Evolutionary conservation across 139 green algal species (phyloP).

Genomic region (Tetradesmus obliquus): DNA sequence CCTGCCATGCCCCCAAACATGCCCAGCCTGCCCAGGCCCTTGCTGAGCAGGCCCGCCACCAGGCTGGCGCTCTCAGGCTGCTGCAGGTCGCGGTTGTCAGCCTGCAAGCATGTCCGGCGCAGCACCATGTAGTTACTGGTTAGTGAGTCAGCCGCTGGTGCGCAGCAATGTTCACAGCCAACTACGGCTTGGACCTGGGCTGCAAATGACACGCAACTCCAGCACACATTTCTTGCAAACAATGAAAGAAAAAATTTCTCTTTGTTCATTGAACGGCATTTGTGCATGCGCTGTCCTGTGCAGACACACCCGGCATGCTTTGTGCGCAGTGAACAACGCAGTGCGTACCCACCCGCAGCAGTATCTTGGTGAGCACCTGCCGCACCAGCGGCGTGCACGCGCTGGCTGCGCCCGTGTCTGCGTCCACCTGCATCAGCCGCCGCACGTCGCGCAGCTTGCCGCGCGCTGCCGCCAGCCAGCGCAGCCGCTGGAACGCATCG

Average conservation of each 20-base stretch:
- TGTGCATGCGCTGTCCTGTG: too few species aligned
- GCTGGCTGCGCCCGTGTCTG: slow-evolving; percentile 51
- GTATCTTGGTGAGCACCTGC: slow-evolving; percentile 46
- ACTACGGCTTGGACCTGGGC: too few species aligned
- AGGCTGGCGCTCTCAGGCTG: slow-evolving; percentile 54
- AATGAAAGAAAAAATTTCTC: too few species aligned
- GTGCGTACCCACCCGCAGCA: slow-evolving; percentile 53
- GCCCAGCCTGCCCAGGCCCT: slow-evolving; percentile 68
- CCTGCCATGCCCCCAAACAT: slow-evolving; percentile 29
- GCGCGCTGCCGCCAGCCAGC: slow-evolving; percentile 29
- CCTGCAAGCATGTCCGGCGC: neutral
- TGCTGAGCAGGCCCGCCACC: slow-evolving; percentile 66
- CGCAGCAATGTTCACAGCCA: neutral
- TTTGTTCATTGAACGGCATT: too few species aligned
- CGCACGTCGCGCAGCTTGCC: slow-evolving; percentile 41
- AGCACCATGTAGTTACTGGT: neutral
- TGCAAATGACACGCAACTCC: too few species aligned
- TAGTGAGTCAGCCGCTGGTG: neutral
- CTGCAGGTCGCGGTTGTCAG: slow-evolving; percentile 48
- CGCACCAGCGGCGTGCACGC: slow-evolving; percentile 39
- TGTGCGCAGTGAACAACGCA: neutral
- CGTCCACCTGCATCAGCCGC: slow-evolving; percentile 53
- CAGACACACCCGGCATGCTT: too few species aligned
- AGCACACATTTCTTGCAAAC: too few species aligned
- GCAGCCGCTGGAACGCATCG: slow-evolving; percentile 3